A percentile compares a stretch with the other conserved stretches of the same genome.
Evolutionary conservation across 768 basidiomycete genomes (phyloP).

Genomic region (Tulasnella sp.): DNA sequence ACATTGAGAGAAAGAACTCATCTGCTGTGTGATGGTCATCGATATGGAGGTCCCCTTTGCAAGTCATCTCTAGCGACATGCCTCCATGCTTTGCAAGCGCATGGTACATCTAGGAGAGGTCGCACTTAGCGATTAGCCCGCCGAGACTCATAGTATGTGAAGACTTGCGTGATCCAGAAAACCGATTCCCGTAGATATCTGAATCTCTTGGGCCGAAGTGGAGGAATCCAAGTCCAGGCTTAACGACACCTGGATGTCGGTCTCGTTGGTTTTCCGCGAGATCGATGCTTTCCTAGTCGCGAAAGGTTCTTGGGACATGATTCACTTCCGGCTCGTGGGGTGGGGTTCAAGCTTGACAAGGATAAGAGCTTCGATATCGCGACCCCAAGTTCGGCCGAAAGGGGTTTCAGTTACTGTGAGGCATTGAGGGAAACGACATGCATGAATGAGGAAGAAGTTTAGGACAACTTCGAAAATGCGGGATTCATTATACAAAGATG

Average conservation of each 20-base stretch:
- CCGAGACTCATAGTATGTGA: not conserved
- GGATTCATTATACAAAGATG: no score
- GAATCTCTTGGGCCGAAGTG: conserved; percentile 55
- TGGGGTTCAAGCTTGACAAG: not conserved
- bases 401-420: not conserved
- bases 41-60: conserved; percentile 91
- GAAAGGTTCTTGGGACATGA: conserved; percentile 6
- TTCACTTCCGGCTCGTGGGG: no score
- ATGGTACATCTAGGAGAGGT: conserved; percentile 72
- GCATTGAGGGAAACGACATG: no score
- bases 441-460: no score
- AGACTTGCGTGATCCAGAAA: conserved; percentile 86
- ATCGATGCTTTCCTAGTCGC: conserved; percentile 39
- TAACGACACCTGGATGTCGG: conserved; percentile 70
- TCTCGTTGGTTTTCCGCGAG: conserved; percentile 83
- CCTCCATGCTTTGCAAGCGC: conserved; percentile 95
- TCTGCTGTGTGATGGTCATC: conserved; percentile 99
- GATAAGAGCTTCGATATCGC: not conserved
- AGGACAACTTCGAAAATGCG: no score
- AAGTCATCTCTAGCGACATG: conserved; percentile 82
- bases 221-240: conserved; percentile 66
- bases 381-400: conserved; percentile 1
- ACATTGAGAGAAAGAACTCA: conserved; percentile 22
- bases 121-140: not conserved
- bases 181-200: conserved; percentile 90